Conservation (phyloP, 768 basidiomycete genomes). For the Cystobasidium onofrii region DNA sequence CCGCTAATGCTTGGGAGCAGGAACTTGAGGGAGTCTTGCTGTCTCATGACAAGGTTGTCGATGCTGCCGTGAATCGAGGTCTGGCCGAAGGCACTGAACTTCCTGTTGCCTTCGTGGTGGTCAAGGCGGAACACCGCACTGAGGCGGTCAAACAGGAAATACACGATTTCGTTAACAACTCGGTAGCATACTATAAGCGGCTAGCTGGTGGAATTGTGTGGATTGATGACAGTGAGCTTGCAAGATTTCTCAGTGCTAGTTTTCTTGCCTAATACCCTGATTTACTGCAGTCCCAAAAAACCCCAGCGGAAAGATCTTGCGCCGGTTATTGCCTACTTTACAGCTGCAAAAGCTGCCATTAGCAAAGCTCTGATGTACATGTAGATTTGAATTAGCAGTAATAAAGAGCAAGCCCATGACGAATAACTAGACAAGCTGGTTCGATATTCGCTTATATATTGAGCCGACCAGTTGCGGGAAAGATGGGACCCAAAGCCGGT, state of each 20-base stretch:
- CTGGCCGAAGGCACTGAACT: background rate
- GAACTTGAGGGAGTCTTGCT: background rate
- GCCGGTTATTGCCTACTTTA: background rate
- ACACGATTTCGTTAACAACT: background rate
- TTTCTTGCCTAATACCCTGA: background rate
- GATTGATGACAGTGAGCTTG: background rate
- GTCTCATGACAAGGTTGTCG: background rate
- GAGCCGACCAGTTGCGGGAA: too few species aligned
- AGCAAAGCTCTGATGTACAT: background rate
- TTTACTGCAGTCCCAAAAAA: background rate
- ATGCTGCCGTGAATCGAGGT: background rate
- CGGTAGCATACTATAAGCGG: background rate
- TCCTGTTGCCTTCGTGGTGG: background rate
- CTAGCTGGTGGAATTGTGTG: background rate
- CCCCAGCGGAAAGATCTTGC: background rate
- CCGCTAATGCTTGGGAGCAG: too few species aligned
- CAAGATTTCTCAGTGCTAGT: background rate
- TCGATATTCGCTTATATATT: too few species aligned
- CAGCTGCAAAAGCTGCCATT: background rate
- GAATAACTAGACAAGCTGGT: background rate
- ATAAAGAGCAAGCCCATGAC: background rate
- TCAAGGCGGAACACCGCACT: background rate
- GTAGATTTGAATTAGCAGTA: background rate
- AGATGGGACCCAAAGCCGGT: too few species aligned
- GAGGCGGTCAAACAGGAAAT: background rate